A percentile compares a stretch with the other conserved stretches of the same genome.
Evolutionary conservation across 495 filamentous ascomycete genomes (phyloP).

Genomic region (Lasiosphaeria miniovina): DNA sequence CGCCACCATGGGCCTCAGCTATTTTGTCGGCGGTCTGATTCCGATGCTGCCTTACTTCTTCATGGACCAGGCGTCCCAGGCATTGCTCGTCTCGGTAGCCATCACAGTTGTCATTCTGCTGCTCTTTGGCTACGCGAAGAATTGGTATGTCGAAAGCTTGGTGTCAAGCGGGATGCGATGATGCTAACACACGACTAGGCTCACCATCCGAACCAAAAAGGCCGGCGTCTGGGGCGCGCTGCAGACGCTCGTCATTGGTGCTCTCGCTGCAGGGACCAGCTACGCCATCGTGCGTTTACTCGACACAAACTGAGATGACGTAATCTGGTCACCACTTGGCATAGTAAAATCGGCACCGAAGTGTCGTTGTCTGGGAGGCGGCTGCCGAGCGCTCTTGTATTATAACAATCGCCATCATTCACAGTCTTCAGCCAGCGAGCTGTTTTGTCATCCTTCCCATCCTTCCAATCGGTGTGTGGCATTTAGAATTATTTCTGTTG

Average conservation of each 20-base stretch:
- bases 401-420: too few species aligned
- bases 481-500: too few species aligned
- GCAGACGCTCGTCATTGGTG: constrained; percentile 43
- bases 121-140: constrained; percentile 54
- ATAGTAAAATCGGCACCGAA: too few species aligned
- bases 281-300: constrained; percentile 40
- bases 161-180: background rate
- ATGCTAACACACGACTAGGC: background rate
- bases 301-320: constrained; percentile 8
- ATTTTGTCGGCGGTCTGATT: constrained; percentile 55
- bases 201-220: constrained; percentile 34
- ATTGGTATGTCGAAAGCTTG: constrained; percentile 23
- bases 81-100: constrained; percentile 48
- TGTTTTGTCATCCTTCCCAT: too few species aligned
- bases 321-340: too few species aligned
- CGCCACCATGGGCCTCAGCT: constrained; percentile 49
- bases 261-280: constrained; percentile 42
- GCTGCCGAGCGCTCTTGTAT: too few species aligned
- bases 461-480: too few species aligned
- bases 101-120: constrained; percentile 52
- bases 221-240: constrained; percentile 38
- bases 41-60: constrained; percentile 59
- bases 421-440: too few species aligned
- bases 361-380: too few species aligned
- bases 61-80: constrained; percentile 39